A percentile compares a stretch with the other conserved stretches of the same genome.
phyloP scores from a whole-genome alignment of 129 eudicot genomes.

The Tagetes erecta region DNA sequence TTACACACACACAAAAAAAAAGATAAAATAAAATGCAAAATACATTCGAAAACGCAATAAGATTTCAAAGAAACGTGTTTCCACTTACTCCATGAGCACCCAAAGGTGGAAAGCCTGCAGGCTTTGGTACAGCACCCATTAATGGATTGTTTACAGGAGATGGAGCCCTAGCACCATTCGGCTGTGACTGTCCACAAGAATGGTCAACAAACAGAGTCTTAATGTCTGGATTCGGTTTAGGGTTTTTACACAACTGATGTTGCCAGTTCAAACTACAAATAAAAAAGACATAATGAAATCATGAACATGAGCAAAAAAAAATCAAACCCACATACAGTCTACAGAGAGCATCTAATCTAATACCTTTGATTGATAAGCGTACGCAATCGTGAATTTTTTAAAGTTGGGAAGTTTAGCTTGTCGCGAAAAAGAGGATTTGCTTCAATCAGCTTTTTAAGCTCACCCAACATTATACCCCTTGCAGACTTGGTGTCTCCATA shows the following conservation, averaged over 20 bases:
- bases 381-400: constrained; percentile 71
- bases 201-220: constrained; percentile 85
- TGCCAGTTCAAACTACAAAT: constrained; percentile 36
- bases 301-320: not conserved
- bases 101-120: constrained; percentile 76
- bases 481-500: constrained; percentile 67
- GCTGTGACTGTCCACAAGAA: constrained; percentile 86
- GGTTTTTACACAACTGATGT: constrained; percentile 85
- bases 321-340: not conserved
- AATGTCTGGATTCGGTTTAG: constrained; percentile 89
- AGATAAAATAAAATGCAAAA: not conserved
- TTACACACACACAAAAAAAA: constrained; percentile 14
- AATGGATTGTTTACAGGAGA: constrained; percentile 78
- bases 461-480: constrained; percentile 66
- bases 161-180: constrained; percentile 87
- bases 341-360: not conserved
- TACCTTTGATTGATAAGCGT: constrained; percentile 81
- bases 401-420: constrained; percentile 59
- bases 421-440: constrained; percentile 63
- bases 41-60: not conserved
- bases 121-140: constrained; percentile 75
- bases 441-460: constrained; percentile 58
- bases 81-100: constrained; percentile 84
- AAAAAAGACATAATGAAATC: constrained; percentile 9
- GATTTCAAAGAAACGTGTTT: constrained; percentile 15